Evolutionary conservation across 352 stramenopile genomes (phyloP).

Genomic region (Pythium periplocum): DNA sequence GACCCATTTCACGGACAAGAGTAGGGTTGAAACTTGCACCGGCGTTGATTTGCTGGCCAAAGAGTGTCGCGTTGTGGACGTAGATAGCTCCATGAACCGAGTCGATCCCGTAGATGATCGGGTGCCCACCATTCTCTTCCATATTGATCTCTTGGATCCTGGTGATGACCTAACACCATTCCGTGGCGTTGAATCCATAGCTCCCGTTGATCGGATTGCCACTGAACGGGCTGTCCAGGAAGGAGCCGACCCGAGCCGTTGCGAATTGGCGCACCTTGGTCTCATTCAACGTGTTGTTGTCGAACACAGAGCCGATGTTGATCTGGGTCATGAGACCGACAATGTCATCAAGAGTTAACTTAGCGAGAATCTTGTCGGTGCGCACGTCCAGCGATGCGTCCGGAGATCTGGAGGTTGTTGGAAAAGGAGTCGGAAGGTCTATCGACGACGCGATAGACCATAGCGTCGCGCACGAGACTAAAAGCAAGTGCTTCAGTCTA

Average conservation of each 20-base stretch:
- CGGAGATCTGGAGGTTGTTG: no score
- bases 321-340: conserved; percentile 84
- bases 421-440: no score
- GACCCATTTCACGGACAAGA: conserved; percentile 36
- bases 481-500: no score
- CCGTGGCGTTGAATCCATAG: conserved; percentile 33
- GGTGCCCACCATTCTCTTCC: conserved; percentile 29
- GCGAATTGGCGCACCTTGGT: conserved; percentile 44
- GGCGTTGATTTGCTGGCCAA: conserved; percentile 73
- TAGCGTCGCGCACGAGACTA: no score
- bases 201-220: conserved; percentile 19
- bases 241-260: conserved; percentile 53
- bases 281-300: conserved; percentile 34
- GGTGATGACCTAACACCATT: conserved; percentile 43
- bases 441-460: no score
- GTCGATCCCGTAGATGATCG: conserved; percentile 69
- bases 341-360: conserved; percentile 49
- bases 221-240: conserved; percentile 45
- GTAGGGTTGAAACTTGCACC: conserved; percentile 69
- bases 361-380: not conserved
- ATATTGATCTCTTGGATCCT: conserved; percentile 50
- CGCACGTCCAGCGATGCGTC: no score
- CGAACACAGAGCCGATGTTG: conserved; percentile 59
- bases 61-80: conserved; percentile 47
- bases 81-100: conserved; percentile 72